Base-by-base conservation (phyloP, 805 yeast genomes). In the Diddensiella santjacobensis region DNA sequence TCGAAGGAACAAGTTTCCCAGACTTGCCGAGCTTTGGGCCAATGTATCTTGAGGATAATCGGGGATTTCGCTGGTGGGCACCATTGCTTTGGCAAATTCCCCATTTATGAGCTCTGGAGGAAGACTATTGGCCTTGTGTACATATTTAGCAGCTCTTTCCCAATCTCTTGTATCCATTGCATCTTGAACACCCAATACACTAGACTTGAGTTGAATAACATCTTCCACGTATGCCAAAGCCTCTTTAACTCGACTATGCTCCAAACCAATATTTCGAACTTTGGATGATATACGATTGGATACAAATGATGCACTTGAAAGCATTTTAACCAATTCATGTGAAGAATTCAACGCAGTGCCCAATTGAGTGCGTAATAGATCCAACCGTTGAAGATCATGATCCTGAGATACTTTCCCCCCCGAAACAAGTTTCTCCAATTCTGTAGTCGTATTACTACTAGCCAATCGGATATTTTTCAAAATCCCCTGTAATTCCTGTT, bases 51-150 rank as follows among this genome's bases (percentile, higher is more conserved):
- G 60, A 0, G 99, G 98, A 45, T 77, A 69, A 44, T 87, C 95
- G 0, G 96, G 96, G 13, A 89, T 73, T 48, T 87, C 95, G 8
- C 84, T 72, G 0, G 95, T 81, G 0, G 99, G 99, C 15, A 91
- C 91, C 58, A 85, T 86, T 40, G 74, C 80, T 43, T 81, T 75
- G 1, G 95, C 91, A 64, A 84, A 89, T 47, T 77, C 71, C 17
- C 96, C 90, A 13, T 66, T 70, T 13, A 84, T 61, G 3, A 76
- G 57, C 1, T 71, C 74, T 1, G 64, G 56, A 0, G 95, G 87
- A 33, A 91, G 67, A 4, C 62, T 48, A 41, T 76, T 68, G 3
- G 84, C 79, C 22, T 69, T 69, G 48, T 68, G 60, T 3, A 89
- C 83, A 15, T 88, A 77, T 46, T 70, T 70, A 0, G 96, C 91